A percentile compares a stretch with the other conserved stretches of the same genome.
Evolutionary conservation across 192 early-diverging fungal species (phyloP).

Genomic region (Rhizophagus sp.): DNA sequence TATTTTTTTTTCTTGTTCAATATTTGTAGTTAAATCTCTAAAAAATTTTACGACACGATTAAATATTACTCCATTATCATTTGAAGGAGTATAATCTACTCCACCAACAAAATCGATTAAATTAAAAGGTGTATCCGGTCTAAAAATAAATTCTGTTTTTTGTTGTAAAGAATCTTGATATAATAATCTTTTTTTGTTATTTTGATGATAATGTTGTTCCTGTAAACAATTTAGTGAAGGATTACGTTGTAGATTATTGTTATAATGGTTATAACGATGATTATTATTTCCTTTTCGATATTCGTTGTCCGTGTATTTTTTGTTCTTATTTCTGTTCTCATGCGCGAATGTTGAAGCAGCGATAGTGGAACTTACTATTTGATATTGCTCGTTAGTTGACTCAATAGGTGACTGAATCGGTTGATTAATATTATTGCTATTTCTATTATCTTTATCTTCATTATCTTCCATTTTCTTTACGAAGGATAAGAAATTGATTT

Average conservation of each 20-base stretch:
- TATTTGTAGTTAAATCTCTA: neutral
- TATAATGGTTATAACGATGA: neutral
- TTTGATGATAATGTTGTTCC: neutral
- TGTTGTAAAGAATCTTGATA: neutral
- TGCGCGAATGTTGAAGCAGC: too few relatives aligned
- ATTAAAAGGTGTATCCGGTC: slow-evolving; percentile 5
- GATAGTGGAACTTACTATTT: too few relatives aligned
- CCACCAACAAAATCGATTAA: slow-evolving; percentile 27
- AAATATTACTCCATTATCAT: slow-evolving; percentile 11
- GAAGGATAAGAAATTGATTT: too few relatives aligned
- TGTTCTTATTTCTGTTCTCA: neutral
- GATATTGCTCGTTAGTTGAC: too few relatives aligned
- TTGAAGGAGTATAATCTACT: neutral
- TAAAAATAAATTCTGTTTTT: neutral
- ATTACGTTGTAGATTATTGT: neutral
- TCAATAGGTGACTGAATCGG: too few relatives aligned
- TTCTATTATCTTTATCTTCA: too few relatives aligned
- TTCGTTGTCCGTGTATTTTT: neutral
- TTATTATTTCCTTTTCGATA: neutral
- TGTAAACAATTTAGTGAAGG: neutral
- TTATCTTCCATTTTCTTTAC: too few relatives aligned
- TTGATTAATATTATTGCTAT: too few relatives aligned
- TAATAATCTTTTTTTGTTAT: neutral
- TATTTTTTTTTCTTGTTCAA: slow-evolving; percentile 8
- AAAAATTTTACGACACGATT: slow-evolving; percentile 16